Conservation (phyloP, 164 flowering plant genomes). For the Vitis cinerea region DNA sequence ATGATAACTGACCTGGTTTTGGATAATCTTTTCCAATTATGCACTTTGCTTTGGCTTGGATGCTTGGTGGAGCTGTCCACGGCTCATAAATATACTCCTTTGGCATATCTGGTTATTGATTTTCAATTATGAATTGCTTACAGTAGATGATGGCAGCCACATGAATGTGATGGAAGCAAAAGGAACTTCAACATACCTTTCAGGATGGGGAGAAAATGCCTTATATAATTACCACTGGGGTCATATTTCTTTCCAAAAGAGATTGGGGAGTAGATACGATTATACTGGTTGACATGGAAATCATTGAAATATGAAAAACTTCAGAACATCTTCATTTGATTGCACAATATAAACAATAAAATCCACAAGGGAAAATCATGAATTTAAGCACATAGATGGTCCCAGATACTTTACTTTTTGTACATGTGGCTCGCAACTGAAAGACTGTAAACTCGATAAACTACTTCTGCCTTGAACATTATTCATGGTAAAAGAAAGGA, state of each 20-base stretch:
- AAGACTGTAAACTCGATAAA: background rate
- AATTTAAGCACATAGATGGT: background rate
- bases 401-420: background rate
- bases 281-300: conserved; percentile 48
- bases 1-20: conserved; percentile 66
- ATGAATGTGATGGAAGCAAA: background rate
- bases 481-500: too few relatives aligned
- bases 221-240: conserved; percentile 68
- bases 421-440: background rate
- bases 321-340: background rate
- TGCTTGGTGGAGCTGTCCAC: conserved; percentile 85
- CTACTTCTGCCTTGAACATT: too few relatives aligned
- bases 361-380: background rate
- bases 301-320: background rate
- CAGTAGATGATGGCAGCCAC: background rate
- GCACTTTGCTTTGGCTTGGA: conserved; percentile 86
- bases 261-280: conserved; percentile 86
- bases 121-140: conserved; percentile 6
- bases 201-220: conserved; percentile 81
- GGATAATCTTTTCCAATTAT: conserved; percentile 90
- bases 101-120: conserved; percentile 71
- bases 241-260: conserved; percentile 95
- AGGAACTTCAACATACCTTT: conserved; percentile 47
- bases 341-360: background rate
- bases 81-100: conserved; percentile 94